phyloP scores from a whole-genome alignment of 129 eudicot species.

The Tanacetum coccineum region DNA sequence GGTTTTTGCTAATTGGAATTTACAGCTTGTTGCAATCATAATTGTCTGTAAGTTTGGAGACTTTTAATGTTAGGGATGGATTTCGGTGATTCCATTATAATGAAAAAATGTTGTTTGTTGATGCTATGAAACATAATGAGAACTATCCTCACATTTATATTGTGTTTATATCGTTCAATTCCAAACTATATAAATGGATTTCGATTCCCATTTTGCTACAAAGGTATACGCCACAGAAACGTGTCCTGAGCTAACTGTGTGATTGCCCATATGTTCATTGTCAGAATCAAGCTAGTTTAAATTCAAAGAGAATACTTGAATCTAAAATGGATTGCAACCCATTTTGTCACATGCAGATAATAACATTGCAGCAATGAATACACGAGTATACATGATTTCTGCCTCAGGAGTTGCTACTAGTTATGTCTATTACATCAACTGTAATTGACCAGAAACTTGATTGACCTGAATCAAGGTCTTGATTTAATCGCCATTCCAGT shows the following conservation, averaged over 20 bases:
- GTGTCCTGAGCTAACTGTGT: constrained; percentile 5
- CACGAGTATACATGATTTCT: too few relatives aligned
- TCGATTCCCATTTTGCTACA: background rate
- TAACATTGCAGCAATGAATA: background rate
- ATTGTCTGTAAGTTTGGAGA: background rate
- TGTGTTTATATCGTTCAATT: background rate
- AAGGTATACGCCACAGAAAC: constrained; percentile 6
- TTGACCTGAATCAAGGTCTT: too few relatives aligned
- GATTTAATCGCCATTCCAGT: too few relatives aligned
- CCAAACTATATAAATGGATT: background rate
- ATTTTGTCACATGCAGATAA: background rate
- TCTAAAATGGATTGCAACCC: background rate
- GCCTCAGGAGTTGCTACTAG: too few relatives aligned
- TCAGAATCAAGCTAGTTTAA: background rate
- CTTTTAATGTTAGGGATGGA: background rate
- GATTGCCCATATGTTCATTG: constrained; percentile 7
- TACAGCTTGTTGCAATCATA: background rate
- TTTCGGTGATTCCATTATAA: too few relatives aligned
- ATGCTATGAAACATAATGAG: too few relatives aligned
- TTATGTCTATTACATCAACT: too few relatives aligned
- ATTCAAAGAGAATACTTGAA: background rate
- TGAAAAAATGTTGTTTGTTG: too few relatives aligned
- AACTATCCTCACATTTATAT: too few relatives aligned
- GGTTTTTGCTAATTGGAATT: background rate
- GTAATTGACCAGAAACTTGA: too few relatives aligned